phyloP scores from a whole-genome alignment of 108 stramenopile species.

The Nitzschia inconspicua region DNA sequence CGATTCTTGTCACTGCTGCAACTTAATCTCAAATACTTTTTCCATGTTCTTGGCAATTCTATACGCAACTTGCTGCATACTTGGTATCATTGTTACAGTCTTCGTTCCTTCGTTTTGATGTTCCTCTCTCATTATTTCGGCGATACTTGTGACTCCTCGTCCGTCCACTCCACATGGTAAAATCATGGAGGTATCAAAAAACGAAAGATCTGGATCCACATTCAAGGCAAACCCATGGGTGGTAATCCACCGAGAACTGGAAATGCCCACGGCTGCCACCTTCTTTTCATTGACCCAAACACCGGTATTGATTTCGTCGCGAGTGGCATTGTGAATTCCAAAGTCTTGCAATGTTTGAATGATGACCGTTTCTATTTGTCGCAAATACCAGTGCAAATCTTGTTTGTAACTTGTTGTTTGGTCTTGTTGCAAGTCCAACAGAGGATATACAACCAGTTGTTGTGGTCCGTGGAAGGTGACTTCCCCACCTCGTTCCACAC shows the following conservation, averaged over 20 bases:
- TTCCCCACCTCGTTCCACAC: slow-evolving; percentile 96
- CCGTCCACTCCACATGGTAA: slow-evolving; percentile 80
- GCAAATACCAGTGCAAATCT: slow-evolving; percentile 97
- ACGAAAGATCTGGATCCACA: slow-evolving; percentile 72
- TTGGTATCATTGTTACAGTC: slow-evolving; percentile 4
- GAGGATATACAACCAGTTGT: slow-evolving; percentile 94
- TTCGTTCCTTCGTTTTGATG: slow-evolving; percentile 14
- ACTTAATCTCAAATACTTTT: slow-evolving; percentile 31
- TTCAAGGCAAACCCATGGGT: slow-evolving; percentile 98
- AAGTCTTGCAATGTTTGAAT: slow-evolving; percentile 65
- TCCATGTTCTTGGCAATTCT: slow-evolving; percentile 26
- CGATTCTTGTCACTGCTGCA: too few relatives aligned
- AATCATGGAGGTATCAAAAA: slow-evolving; percentile 78
- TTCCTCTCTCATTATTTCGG: slow-evolving; percentile 36
- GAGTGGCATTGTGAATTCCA: slow-evolving; percentile 50
- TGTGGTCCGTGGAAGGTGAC: slow-evolving; percentile 98
- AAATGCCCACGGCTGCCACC: slow-evolving; percentile 91
- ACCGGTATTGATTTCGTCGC: slow-evolving; percentile 71
- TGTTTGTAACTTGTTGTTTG: slow-evolving; percentile 39
- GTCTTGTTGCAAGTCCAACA: slow-evolving; percentile 71
- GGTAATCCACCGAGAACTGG: slow-evolving; percentile 92
- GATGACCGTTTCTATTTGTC: slow-evolving; percentile 88
- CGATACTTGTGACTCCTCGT: slow-evolving; percentile 78
- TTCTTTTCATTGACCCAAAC: slow-evolving; percentile 87
- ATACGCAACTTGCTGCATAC: slow-evolving; percentile 26